Evolutionary conservation across 768 basidiomycete genomes (phyloP), one percentile per base, ranked within the genome.

Genomic region (Bullera alba): DNA sequence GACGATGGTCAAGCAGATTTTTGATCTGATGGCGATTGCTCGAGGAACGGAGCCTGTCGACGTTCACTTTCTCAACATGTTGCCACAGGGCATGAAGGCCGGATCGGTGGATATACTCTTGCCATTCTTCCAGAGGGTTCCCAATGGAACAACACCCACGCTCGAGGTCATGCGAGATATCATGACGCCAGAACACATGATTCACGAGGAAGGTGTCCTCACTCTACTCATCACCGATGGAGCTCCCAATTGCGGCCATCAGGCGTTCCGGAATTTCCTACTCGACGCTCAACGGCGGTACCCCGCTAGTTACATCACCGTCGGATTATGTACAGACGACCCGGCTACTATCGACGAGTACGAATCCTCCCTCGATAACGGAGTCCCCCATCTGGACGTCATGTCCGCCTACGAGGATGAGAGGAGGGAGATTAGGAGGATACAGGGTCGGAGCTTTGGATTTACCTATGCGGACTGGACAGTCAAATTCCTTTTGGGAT

Each of bases 391-490:
- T 32, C 42, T 58, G 7, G 57, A 58, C 49, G 57, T 54, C 52
- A 54, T 58, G 57, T 58, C 57, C 16, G 48, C 53, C 6, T 58
- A 58, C 42, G 57, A 53, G 23, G 57, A 50, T n/a, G 57, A 58
- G 32, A 21, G 48, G 22, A 25, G 48, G 23, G 57, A 58, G 26
- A 58, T 58, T 44, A 23, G 49, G n/a, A 16, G 46, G 21, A 50
- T 58, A 12, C 57, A 56, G 32, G 52, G 52, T 0, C 5, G 57
- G 2, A 48, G 44, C 30, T 58, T 58, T 39, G 36, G 37, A 4
- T 58, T 58, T 36, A 58, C 52, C 16, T 51, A 51, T 22, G 48
- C 47, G 14, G 57, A 58, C 27, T 58, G 57, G 57, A 54, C 52
- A 2, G 57, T 58, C 30, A 58, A 58, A 46, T 58, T 58, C 38